Base-by-base conservation (phyloP, 2,329 filamentous ascomycete species). In the Microdochium trichocladiopsis region DNA sequence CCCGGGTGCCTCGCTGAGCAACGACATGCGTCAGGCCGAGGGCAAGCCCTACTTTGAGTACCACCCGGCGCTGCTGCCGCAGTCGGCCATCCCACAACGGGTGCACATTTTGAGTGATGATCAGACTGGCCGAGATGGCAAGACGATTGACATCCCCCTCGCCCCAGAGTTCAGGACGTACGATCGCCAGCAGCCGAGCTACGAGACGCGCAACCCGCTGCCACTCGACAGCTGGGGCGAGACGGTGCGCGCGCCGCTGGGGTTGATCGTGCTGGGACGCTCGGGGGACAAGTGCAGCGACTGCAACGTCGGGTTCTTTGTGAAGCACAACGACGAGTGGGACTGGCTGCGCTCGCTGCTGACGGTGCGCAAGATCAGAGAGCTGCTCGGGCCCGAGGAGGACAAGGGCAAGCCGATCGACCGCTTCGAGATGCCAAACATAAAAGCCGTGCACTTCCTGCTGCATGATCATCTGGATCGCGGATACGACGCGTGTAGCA, bases 401-500 rank as follows among this genome's bases (percentile, higher is more conserved):
- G 18, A 54, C 31, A 50, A 51, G 48, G 47, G 52, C 23, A 54
- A 55, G 50, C 51, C 25, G 28, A 54, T 55, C 21, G 52, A 54
- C 22, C 45, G 52, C 6, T 56, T 56, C 36, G 41, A 36, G 23
- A 28, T 51, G 6, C 53, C 55, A 5, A 49, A 50, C 23, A 28
- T 53, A n/a, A 37, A 37, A 47, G 33, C 63, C 9, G 66, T 68
- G 33, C 66, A 69, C 50, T 69, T 69, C 54, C 57, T 75, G 41
- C 57, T 77, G 22, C 67, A 75, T 51, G 74, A 76, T 56, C 73
- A 75, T 55, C 60, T 76, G 8, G 72, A 75, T 50, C 63, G 72
- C 0, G 72, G 72, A 0, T 73, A 71, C 58, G 68, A 72, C 50
- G 68, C 70, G 4, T 72, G 69, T 33, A 66, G 63, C 48, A 66